Evolutionary conservation across 148 eudicot genomes (phyloP), one percentile per base, ranked within the genome.

Genomic region (Dianthus caryophyllus): DNA sequence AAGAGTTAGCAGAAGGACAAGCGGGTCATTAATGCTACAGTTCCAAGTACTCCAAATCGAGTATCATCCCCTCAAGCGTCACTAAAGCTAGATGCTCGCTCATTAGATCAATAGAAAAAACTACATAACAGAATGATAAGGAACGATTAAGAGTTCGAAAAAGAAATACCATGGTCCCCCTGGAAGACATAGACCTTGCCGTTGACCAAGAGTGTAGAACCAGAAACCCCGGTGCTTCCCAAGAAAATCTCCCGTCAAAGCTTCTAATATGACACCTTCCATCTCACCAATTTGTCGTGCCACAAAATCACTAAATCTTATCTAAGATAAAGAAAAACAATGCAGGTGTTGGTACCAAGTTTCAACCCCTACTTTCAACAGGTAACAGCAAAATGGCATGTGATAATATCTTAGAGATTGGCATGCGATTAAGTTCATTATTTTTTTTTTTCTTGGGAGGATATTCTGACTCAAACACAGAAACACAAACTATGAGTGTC

Each of bases 171-270:
- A 94, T 71, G 98, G 97, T 33, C 98, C 98, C 51, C 98, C 98
- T 59, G 98, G 85, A 74, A 94, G 97, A 43, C 87, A 84, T 61
- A 94, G 77, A 62, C 98, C 98, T 81, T 94, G 98, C 26, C 98
- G 92, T 80, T 94, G 98, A 66, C 98, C 98, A 74, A 88, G 86
- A 17, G 98, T 94, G 71, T 94, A 84, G 75, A 94, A 94, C 97
- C 98, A 94, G 79, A 94, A 90, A 36, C 98, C 98, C 53, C 85
- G 82, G 60, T 94, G 98, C 43, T 73, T 81, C 44, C 98, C 98
- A 47, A 94, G 85, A 58, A 86, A 88, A 78, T 94, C 96, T 56
- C 97, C 96, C 9, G 90, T 84, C 77, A 88, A 96, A n/a, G 98
- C 98, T 88, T 94, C 98, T 80, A 94, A 71, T 70, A 90, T 84